Percentiles rank a stretch among this genome's conserved stretches.
Evolutionary conservation across 805 yeast genomes (phyloP).

Genomic region (Torulaspora microellipsoides): DNA sequence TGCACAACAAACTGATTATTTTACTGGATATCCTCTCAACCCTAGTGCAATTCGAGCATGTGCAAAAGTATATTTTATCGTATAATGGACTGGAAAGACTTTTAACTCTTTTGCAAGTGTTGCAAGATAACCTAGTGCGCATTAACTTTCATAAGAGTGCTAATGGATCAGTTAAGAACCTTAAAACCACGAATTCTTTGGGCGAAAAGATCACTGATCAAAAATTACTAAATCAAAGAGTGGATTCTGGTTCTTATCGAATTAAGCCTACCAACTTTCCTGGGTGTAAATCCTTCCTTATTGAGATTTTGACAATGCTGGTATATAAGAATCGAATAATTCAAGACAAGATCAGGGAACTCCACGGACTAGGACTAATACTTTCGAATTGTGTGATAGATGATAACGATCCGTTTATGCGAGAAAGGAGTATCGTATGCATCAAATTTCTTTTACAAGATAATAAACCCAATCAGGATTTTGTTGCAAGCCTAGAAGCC

Average conservation of each 20-base stretch:
- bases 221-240: constrained; percentile 20
- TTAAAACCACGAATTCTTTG: constrained; percentile 21
- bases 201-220: constrained; percentile 34
- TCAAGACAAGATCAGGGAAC: constrained; percentile 63
- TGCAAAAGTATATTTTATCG: constrained; percentile 35
- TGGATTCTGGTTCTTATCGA: constrained; percentile 18
- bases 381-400: constrained; percentile 82
- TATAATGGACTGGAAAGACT: constrained; percentile 37
- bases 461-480: constrained; percentile 66
- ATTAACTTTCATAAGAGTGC: constrained; percentile 28
- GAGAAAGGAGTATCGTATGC: constrained; percentile 80
- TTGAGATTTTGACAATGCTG: constrained; percentile 62
- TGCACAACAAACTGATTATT: constrained; percentile 31
- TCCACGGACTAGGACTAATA: constrained; percentile 65
- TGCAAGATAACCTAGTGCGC: constrained; percentile 35
- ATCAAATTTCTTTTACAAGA: constrained; percentile 60
- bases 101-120: constrained; percentile 27
- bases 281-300: constrained; percentile 56
- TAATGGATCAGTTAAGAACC: constrained; percentile 18
- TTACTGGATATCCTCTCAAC: constrained; percentile 35
- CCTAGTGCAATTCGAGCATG: constrained; percentile 34
- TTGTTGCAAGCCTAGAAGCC: constrained; percentile 77
- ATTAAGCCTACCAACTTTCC: constrained; percentile 47
- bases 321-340: constrained; percentile 46
- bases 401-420: constrained; percentile 80